Conservation (phyloP, 208 protist species). For the Leishmania martiniquensis region DNA sequence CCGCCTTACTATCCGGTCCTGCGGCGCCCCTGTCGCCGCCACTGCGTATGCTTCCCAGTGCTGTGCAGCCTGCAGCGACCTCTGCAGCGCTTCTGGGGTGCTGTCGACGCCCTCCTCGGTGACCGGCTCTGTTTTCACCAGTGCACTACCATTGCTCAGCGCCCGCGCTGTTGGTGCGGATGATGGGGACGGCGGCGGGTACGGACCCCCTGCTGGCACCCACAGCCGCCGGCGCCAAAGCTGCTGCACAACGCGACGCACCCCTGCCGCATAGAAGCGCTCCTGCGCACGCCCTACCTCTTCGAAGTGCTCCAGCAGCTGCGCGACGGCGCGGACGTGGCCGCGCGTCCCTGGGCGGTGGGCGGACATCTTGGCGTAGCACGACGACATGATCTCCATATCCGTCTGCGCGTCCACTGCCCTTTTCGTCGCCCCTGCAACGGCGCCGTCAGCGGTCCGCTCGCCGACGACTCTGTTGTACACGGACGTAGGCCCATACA, state of each 20-base stretch:
- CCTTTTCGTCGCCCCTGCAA: not conserved
- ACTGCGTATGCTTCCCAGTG: not conserved
- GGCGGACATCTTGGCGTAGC: conserved; percentile 17
- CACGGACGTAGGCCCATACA: conserved; percentile 33
- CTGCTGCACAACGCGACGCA: conserved; percentile 24
- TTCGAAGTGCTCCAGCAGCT: conserved; percentile 46
- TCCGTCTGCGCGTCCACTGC: conserved; percentile 1
- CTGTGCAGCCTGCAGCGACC: not conserved
- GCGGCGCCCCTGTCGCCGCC: not conserved
- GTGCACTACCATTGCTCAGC: not conserved
- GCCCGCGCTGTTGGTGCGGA: not conserved
- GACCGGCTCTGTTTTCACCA: conserved; percentile 14
- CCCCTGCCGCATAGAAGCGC: conserved; percentile 24
- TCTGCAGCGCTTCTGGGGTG: conserved; percentile 2
- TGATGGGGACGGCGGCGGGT: not conserved
- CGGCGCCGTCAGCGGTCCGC: conserved; percentile 1
- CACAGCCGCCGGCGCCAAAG: conserved; percentile 19
- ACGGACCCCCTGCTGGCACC: not conserved
- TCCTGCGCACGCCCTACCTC: conserved; percentile 41
- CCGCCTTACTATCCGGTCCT: not conserved
- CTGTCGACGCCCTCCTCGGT: conserved; percentile 2
- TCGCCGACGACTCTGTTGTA: conserved; percentile 10
- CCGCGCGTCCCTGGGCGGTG: conserved; percentile 42
- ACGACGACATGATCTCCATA: conserved; percentile 7
- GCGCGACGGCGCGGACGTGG: conserved; percentile 48